phyloP scores from a whole-genome alignment of 2,329 filamentous ascomycete species.

The Didymella keratinophila region DNA sequence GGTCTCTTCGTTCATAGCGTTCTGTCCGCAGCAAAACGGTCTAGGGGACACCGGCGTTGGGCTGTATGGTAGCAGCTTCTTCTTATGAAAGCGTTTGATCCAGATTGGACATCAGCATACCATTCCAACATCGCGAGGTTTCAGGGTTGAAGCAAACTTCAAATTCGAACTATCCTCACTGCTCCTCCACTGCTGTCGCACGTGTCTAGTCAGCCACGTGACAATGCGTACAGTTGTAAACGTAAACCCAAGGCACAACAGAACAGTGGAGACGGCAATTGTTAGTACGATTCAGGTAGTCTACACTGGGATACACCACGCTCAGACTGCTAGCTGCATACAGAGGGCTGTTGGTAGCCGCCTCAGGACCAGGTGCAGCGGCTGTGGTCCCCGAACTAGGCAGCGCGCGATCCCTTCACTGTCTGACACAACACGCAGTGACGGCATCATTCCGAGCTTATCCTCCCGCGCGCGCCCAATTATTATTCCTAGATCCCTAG shows the following conservation, averaged over 20 bases:
- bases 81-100: conserved; percentile 30
- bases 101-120: conserved; percentile 11
- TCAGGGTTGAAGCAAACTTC: not conserved
- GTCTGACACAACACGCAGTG: conserved; percentile 38
- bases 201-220: conserved; percentile 14
- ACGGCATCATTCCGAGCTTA: conserved; percentile 51
- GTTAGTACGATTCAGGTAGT: conserved; percentile 5
- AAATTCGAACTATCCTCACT: not conserved
- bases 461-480: conserved; percentile 40
- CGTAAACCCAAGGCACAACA: conserved; percentile 1
- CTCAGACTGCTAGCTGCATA: conserved; percentile 9
- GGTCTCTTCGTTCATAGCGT: conserved; percentile 37
- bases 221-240: not conserved
- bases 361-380: conserved; percentile 2
- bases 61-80: conserved; percentile 28
- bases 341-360: conserved; percentile 11
- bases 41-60: conserved; percentile 37
- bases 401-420: conserved; percentile 30
- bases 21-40: conserved; percentile 38
- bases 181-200: not conserved
- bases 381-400: conserved; percentile 27
- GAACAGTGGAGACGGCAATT: conserved; percentile 10
- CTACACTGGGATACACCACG: conserved; percentile 2
- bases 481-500: conserved; percentile 34
- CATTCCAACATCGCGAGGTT: not conserved